phyloP scores from a whole-genome alignment of 306 rosid genomes.

The Cucurbita moschata region DNA sequence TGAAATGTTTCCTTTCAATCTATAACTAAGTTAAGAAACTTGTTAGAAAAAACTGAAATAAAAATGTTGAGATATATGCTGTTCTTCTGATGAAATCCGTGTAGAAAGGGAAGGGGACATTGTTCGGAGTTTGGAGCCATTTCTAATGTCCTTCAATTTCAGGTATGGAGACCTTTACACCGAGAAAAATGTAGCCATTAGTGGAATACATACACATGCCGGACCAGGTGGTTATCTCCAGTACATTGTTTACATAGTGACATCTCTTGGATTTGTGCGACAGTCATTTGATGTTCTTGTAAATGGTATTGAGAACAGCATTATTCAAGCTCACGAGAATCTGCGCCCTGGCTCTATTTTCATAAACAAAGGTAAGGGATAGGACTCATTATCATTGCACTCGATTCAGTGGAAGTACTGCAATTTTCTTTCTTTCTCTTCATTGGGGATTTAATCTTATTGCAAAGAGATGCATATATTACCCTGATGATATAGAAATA shows the following conservation, averaged over 20 bases:
- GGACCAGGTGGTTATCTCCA: constrained; percentile 99
- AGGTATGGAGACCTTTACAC: constrained; percentile 79
- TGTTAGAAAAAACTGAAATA: neutral
- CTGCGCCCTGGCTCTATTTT: constrained; percentile 66
- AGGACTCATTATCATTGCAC: neutral
- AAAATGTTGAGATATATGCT: neutral
- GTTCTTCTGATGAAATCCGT: neutral
- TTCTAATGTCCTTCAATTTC: neutral
- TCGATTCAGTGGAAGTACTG: neutral
- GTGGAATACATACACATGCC: constrained; percentile 91
- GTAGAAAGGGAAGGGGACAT: neutral
- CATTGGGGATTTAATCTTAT: neutral
- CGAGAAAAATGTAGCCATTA: constrained; percentile 81
- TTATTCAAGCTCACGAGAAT: constrained; percentile 74
- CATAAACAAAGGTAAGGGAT: constrained; percentile 50
- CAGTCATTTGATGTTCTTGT: constrained; percentile 79
- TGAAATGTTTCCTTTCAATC: neutral
- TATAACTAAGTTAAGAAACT: neutral
- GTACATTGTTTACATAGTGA: constrained; percentile 62
- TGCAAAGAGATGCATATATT: neutral
- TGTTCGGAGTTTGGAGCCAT: neutral
- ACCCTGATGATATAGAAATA: neutral
- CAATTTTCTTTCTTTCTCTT: neutral
- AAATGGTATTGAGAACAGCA: constrained; percentile 83
- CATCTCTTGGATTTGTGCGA: constrained; percentile 83